A percentile compares a stretch with the other conserved stretches of the same genome.
Evolutionary conservation across 2,329 filamentous ascomycete genomes (phyloP).

Genomic region (Arthrobotrys sphaeroides): DNA sequence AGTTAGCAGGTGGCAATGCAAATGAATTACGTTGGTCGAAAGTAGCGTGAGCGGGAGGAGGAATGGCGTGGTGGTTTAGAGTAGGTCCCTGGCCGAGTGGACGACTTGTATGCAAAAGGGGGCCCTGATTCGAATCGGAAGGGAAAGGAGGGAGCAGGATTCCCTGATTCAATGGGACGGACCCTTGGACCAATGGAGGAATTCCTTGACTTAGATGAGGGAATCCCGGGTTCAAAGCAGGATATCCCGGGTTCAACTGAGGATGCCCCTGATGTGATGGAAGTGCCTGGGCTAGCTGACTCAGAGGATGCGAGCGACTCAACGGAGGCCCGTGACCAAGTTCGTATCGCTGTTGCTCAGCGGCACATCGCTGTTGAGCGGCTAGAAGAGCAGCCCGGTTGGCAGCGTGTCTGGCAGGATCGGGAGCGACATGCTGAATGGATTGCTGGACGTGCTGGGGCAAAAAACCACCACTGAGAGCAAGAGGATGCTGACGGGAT

Average conservation of each 20-base stretch:
- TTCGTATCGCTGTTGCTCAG: background rate
- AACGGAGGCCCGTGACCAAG: too few species aligned
- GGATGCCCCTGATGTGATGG: too few species aligned
- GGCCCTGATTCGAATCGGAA: background rate
- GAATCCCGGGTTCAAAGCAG: too few species aligned
- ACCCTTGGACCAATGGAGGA: too few species aligned
- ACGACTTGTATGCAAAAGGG: too few species aligned
- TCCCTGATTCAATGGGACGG: too few species aligned
- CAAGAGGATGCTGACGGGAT: background rate
- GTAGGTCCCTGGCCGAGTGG: too few species aligned
- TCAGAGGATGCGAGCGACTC: too few species aligned
- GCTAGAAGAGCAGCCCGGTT: conserved; percentile 1
- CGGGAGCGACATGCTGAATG: background rate
- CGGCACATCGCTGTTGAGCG: background rate
- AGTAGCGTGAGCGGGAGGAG: background rate
- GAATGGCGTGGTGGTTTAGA: background rate
- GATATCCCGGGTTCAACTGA: too few species aligned
- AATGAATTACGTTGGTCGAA: background rate
- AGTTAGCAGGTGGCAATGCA: background rate
- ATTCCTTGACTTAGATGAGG: too few species aligned
- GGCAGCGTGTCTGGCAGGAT: background rate
- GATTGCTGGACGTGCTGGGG: conserved; percentile 4
- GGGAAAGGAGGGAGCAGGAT: too few species aligned
- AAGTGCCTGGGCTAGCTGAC: too few species aligned
- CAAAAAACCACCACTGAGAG: background rate